phyloP scores from a whole-genome alignment of 129 eudicot species.

The Glebionis coronaria region DNA sequence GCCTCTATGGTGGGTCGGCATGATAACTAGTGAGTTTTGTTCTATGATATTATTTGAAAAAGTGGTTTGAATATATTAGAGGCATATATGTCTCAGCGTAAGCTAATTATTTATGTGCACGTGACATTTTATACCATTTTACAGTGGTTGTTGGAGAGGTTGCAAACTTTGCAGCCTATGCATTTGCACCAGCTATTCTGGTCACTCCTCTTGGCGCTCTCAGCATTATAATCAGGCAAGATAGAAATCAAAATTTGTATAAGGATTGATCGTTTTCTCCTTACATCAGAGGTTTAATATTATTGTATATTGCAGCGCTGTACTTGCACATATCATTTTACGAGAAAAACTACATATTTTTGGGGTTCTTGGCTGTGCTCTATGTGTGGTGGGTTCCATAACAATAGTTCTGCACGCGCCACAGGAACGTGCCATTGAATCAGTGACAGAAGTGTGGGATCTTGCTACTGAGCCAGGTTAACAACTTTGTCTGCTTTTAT shows the following conservation, averaged over 20 bases:
- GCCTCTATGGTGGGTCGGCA: conserved; percentile 97
- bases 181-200: conserved; percentile 91
- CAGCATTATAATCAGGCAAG: conserved; percentile 96
- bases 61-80: background rate
- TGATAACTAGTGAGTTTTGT: conserved; percentile 86
- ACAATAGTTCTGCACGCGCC: conserved; percentile 93
- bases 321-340: conserved; percentile 83
- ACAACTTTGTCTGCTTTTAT: conserved; percentile 7
- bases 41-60: background rate
- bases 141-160: conserved; percentile 95
- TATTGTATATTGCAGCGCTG: conserved; percentile 56
- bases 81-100: background rate
- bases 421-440: conserved; percentile 82
- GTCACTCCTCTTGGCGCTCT: conserved; percentile 98
- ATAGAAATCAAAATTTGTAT: conserved; percentile 1
- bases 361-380: conserved; percentile 88
- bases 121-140: conserved; percentile 18
- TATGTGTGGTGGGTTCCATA: conserved; percentile 93
- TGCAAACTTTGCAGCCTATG: conserved; percentile 95
- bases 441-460: conserved; percentile 89
- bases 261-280: background rate
- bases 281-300: conserved; percentile 15
- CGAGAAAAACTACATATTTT: conserved; percentile 79
- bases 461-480: conserved; percentile 94
- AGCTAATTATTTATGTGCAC: background rate